Percentiles rank a stretch among this genome's conserved stretches.
phyloP scores from a whole-genome alignment of 768 basidiomycete genomes.

The Termitomyces sp. region DNA sequence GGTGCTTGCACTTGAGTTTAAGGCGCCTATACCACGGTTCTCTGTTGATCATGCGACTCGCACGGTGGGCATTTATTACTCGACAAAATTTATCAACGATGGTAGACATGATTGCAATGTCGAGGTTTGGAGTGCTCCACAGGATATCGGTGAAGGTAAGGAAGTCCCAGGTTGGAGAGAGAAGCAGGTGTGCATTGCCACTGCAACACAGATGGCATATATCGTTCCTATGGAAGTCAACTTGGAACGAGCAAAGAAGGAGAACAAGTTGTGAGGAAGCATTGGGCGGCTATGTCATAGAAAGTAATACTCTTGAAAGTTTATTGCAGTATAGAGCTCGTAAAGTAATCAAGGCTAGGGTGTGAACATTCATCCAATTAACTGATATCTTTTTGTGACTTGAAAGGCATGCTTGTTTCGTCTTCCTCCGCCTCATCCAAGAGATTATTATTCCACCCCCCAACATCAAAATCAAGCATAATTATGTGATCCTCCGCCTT shows the following conservation, averaged over 20 bases:
- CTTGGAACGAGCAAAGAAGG: conserved; percentile 22
- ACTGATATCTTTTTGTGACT: neutral
- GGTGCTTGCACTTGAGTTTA: conserved; percentile 59
- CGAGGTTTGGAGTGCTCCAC: conserved; percentile 67
- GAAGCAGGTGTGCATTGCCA: conserved; percentile 58
- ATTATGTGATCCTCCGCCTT: neutral
- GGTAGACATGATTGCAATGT: conserved; percentile 55
- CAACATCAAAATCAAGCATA: neutral
- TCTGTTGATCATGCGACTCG: conserved; percentile 38
- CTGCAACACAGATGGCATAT: conserved; percentile 59
- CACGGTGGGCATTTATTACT: conserved; percentile 55
- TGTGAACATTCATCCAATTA: neutral
- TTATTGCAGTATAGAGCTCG: too few species aligned
- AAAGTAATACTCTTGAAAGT: neutral
- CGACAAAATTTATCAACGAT: conserved; percentile 47
- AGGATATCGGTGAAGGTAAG: conserved; percentile 43
- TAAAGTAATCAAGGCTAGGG: neutral
- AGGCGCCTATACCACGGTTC: conserved; percentile 48
- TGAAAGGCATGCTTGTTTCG: neutral
- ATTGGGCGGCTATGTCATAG: neutral
- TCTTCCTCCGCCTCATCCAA: neutral
- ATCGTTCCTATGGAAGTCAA: conserved; percentile 41
- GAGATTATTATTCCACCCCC: neutral
- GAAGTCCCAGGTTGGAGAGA: conserved; percentile 51
- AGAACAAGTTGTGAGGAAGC: conserved; percentile 16